Percentiles rank a stretch among this genome's conserved stretches.
phyloP scores from a whole-genome alignment of 208 protist genomes.

The Crithidia fasciculata region DNA sequence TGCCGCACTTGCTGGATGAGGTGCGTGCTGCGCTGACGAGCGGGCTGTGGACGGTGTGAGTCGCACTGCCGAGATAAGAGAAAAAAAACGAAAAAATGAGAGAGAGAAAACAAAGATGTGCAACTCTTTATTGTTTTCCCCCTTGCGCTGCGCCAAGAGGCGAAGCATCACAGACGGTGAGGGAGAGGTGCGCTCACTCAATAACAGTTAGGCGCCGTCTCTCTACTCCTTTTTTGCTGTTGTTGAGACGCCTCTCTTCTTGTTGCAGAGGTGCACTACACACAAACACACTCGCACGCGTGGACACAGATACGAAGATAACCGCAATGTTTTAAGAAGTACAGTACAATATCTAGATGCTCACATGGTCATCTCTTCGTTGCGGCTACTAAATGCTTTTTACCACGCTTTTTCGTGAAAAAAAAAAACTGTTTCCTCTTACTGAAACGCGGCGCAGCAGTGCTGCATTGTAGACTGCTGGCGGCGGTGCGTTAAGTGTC shows the following conservation, averaged over 20 bases:
- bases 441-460: too few species aligned
- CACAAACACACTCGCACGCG: not conserved
- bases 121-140: not conserved
- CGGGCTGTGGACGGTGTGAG: slow-evolving; percentile 11
- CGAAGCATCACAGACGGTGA: not conserved
- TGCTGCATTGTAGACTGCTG: too few species aligned
- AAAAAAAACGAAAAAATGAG: not conserved
- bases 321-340: not conserved
- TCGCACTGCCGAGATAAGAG: not conserved
- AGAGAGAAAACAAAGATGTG: not conserved
- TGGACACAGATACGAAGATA: slow-evolving; percentile 1
- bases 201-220: too few species aligned
- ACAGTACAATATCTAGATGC: too few species aligned
- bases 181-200: not conserved
- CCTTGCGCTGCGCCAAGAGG: not conserved
- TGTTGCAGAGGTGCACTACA: not conserved
- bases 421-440: too few species aligned
- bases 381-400: too few species aligned
- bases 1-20: slow-evolving; percentile 18
- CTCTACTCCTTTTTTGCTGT: not conserved
- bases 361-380: too few species aligned
- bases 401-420: too few species aligned
- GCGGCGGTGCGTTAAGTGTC: too few species aligned
- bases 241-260: not conserved
- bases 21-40: slow-evolving; percentile 35